Evolutionary conservation across 768 basidiomycete genomes (phyloP), one percentile per base, ranked within the genome.

Genomic region (Pleurotus giganteus): DNA sequence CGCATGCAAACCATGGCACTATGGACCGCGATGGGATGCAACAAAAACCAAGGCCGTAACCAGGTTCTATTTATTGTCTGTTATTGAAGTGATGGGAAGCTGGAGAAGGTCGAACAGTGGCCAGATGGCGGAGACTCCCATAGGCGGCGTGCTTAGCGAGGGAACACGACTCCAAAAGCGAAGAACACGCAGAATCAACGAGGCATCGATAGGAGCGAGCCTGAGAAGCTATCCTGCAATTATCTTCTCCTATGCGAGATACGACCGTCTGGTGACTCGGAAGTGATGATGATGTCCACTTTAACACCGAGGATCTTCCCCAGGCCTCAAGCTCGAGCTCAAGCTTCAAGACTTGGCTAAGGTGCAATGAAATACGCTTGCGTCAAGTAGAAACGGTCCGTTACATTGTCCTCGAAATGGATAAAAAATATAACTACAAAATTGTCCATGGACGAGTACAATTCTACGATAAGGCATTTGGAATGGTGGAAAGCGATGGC

Each of bases 131-230:
- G 23, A 49, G 17, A 37, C 31, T 36, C 31, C 31, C 34, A 34
- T 37, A 51, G 31, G 15, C 12, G 2, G 12, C 12, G 31, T 34
- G 9, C 36, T 37, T 31, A 24, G 24, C 12, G 36, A 52, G 50
- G 39, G 50, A 54, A 45, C 27, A 21, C 39, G 54, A 19, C 9
- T 51, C 52, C n/a, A 46, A 55, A 49, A 51, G 53, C 37, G 60
- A 50, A 55, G 54, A 58, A 31, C 69, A 68, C 54, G 70, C 68
- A 66, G 56, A 53, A 58, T 60, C 71, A 72, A 72, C 59, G 71
- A 72, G 69, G 71, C 66, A 51, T 51, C 55, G 57, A 53, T 42
- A 32, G 37, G 17, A 41, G 6, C 34, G 32, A 50, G 49, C 49
- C 49, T 51, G 49, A 51, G 49, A 51, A 51, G 49, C n/a, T 41